Conservation (phyloP, 441 rosid species). For the Adansonia grandidieri region DNA sequence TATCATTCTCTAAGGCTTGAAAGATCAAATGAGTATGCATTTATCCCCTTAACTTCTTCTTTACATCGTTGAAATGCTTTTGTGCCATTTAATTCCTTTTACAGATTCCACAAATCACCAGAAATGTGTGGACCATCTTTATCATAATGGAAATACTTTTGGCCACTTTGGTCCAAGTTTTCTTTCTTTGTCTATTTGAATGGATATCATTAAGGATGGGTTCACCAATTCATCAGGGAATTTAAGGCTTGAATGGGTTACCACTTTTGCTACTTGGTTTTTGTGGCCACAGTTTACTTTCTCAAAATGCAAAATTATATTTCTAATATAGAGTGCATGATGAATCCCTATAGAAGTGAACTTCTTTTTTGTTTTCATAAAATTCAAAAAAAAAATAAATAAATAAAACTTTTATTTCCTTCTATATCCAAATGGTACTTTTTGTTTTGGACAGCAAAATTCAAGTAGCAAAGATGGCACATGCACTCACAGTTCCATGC, state of each 20-base stretch:
- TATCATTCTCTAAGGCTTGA: conserved; percentile 64
- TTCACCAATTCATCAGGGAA: no score
- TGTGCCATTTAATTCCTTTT: not conserved
- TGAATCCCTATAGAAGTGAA: no score
- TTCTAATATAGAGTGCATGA: no score
- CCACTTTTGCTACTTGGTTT: no score
- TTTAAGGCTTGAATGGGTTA: no score
- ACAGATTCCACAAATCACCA: no score
- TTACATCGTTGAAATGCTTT: conserved; percentile 16
- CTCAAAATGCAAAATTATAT: no score
- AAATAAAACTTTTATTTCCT: no score
- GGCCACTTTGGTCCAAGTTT: not conserved
- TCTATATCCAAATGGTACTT: not conserved
- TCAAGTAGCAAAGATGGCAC: conserved; percentile 14
- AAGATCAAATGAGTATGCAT: conserved; percentile 68
- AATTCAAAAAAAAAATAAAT: no score
- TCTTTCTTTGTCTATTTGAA: conserved; percentile 13
- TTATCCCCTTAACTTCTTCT: conserved; percentile 21
- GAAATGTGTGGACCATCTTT: not conserved
- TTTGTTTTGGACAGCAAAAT: not conserved
- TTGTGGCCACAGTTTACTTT: no score
- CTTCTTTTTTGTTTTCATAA: no score
- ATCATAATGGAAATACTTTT: not conserved
- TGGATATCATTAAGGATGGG: not conserved
- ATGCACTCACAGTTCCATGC: not conserved